These are phyloP conservation scores for Aspergillus persii DNA, from an alignment of 2,329 filamentous ascomycete species.

Conservation along the genomic window DNA sequence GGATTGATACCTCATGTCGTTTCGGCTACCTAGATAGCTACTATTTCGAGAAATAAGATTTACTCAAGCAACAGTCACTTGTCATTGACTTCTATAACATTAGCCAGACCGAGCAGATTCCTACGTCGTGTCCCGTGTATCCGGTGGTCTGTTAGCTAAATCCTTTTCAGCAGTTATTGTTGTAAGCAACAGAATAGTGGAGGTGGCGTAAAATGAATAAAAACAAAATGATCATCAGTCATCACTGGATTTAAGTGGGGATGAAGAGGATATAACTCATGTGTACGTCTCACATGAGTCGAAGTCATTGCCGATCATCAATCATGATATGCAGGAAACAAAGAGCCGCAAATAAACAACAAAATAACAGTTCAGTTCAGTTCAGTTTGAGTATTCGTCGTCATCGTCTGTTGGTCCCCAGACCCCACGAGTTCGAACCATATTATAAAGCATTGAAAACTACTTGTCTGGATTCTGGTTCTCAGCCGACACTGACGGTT, in stretches of 20 bases:
- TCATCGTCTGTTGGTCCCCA: background rate
- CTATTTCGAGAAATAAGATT: background rate
- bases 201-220: background rate
- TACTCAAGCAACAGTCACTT: background rate
- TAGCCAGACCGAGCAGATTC: background rate
- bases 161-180: background rate
- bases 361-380: background rate
- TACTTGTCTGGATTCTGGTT: background rate
- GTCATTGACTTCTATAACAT: background rate
- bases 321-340: constrained; percentile 13
- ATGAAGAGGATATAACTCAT: background rate
- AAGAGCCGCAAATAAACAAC: background rate
- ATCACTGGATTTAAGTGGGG: background rate
- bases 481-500: constrained; percentile 8
- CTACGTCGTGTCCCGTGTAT: background rate
- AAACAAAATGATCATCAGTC: background rate
- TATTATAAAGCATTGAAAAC: background rate
- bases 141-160: background rate
- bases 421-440: background rate
- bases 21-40: background rate
- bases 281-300: background rate
- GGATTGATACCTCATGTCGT: constrained; percentile 2
- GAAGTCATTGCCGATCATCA: constrained; percentile 12
- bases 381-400: background rate
- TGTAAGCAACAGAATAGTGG: no score